Conservation (phyloP, 805 yeast genomes). For the Barnettozyma botsteinii region DNA sequence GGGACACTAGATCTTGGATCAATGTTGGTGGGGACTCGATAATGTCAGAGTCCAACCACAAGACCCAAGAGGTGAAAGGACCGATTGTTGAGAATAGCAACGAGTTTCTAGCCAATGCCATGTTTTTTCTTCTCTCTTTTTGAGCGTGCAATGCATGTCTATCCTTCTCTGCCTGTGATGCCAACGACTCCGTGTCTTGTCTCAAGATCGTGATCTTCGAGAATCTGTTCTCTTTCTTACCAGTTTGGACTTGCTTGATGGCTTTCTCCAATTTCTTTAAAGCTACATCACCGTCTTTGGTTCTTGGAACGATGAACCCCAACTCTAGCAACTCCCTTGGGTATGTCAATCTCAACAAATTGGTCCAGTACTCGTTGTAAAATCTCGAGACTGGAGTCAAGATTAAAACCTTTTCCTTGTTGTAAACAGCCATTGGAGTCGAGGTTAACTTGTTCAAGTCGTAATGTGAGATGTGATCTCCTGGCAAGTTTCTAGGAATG, state of each 20-base stretch:
- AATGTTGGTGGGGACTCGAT: slow-evolving; percentile 80
- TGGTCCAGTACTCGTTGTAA: slow-evolving; percentile 83
- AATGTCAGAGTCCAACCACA: slow-evolving; percentile 95
- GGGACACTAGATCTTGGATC: slow-evolving; percentile 81
- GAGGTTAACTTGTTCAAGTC: slow-evolving; percentile 76
- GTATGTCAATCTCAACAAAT: slow-evolving; percentile 65
- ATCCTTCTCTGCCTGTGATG: slow-evolving; percentile 74
- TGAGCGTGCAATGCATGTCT: slow-evolving; percentile 86
- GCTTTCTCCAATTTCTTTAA: slow-evolving; percentile 67
- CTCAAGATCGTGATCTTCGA: slow-evolving; percentile 82
- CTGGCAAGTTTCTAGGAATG: slow-evolving; percentile 56
- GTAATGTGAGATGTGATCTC: slow-evolving; percentile 74
- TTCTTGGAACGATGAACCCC: slow-evolving; percentile 88
- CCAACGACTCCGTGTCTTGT: slow-evolving; percentile 79
- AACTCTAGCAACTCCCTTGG: slow-evolving; percentile 82
- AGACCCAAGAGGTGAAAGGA: slow-evolving; percentile 88
- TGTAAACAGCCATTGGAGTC: slow-evolving; percentile 63
- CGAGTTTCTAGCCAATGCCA: slow-evolving; percentile 95
- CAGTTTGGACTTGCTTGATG: slow-evolving; percentile 64
- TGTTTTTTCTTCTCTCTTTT: slow-evolving; percentile 79
- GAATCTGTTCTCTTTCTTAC: slow-evolving; percentile 59
- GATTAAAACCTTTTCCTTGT: slow-evolving; percentile 78
- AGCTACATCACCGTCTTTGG: slow-evolving; percentile 75
- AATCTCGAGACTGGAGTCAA: slow-evolving; percentile 89
- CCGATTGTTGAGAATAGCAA: slow-evolving; percentile 81